Conservation (phyloP, 257 asterid species). For the Nicotiana paniculata region DNA sequence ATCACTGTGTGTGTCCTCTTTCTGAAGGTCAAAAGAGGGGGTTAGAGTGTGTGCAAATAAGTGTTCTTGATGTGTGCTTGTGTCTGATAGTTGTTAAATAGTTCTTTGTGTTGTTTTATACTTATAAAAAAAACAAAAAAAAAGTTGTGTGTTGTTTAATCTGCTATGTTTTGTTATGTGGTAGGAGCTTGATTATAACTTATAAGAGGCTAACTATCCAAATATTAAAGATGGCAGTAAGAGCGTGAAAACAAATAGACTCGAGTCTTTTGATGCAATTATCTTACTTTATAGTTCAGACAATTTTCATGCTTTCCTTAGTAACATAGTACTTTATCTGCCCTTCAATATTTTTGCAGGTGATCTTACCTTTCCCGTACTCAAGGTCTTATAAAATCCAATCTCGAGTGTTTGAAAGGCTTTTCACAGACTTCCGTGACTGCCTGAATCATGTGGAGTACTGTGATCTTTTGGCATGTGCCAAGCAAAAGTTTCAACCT, state of each 20-base stretch:
- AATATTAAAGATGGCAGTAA: background rate
- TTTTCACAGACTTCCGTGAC: conserved; percentile 65
- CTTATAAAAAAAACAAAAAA: too few relatives aligned
- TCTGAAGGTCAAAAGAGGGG: background rate
- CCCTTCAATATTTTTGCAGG: conserved; percentile 26
- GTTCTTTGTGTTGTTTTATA: background rate
- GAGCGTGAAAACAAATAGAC: background rate
- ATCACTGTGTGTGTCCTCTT: background rate
- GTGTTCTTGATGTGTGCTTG: background rate
- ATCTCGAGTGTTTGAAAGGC: conserved; percentile 68
- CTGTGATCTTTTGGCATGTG: conserved; percentile 50
- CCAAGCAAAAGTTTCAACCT: conserved; percentile 60
- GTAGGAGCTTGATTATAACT: background rate
- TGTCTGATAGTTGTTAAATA: background rate
- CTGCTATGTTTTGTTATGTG: background rate
- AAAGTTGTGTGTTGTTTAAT: background rate
- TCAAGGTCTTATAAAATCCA: conserved; percentile 60
- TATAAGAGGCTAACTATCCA: background rate
- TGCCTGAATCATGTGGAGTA: conserved; percentile 47
- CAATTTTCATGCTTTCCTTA: background rate
- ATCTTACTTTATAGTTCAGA: background rate
- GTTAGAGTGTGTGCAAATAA: background rate
- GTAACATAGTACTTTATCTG: background rate
- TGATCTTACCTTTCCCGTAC: conserved; percentile 54
- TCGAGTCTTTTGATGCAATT: background rate